Conservation (phyloP, 169 alveolate genomes). For the Eimeria tenella region DNA sequence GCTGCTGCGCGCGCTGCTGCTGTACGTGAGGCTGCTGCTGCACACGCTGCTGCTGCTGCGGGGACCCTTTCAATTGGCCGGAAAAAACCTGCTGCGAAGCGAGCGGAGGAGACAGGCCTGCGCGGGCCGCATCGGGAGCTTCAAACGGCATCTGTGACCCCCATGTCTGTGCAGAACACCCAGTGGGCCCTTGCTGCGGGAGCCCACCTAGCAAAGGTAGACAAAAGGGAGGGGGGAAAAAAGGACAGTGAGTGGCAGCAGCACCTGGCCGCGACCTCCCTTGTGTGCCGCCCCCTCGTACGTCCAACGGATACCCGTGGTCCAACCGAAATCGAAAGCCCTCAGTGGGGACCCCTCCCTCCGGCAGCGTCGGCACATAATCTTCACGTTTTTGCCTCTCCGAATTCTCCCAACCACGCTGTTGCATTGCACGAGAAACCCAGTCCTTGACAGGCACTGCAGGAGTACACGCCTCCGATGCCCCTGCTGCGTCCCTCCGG, state of each 20-base stretch:
- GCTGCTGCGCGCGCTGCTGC: constrained; percentile 43
- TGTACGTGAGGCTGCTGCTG: constrained; percentile 29
- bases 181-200: constrained; percentile 14
- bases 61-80: constrained; percentile 18
- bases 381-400: constrained; percentile 30
- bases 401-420: constrained; percentile 13
- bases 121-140: not conserved
- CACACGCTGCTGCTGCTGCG: constrained; percentile 59
- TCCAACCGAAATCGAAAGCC: constrained; percentile 1
- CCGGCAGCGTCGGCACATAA: not conserved
- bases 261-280: constrained; percentile 7
- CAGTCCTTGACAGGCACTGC: constrained; percentile 27
- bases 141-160: constrained; percentile 20
- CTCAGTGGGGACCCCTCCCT: not conserved
- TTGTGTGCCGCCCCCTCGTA: constrained; percentile 34
- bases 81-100: constrained; percentile 54
- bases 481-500: constrained; percentile 44
- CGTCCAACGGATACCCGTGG: constrained; percentile 17
- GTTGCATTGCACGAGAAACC: constrained; percentile 19
- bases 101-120: not conserved
- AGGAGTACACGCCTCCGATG: not conserved
- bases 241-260: constrained; percentile 4
- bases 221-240: not conserved
- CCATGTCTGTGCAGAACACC: constrained; percentile 40
- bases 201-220: constrained; percentile 10